Conservation (phyloP, 345 rosid genomes). For the Kernera saxatilis region DNA sequence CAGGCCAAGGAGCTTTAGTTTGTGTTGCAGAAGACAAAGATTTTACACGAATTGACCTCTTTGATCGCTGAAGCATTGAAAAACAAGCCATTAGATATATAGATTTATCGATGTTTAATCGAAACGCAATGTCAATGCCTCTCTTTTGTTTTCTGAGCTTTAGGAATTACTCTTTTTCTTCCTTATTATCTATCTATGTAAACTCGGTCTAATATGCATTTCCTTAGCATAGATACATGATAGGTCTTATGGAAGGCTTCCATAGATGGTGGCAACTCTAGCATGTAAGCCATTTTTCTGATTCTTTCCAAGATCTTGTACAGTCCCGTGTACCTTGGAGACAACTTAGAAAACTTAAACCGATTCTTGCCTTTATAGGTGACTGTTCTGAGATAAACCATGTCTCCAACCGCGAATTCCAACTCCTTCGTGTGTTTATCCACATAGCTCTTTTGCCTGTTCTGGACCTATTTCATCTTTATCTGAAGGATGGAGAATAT, state of each 20-base stretch:
- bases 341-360: too few species aligned
- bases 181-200: neutral
- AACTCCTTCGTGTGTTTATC: neutral
- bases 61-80: conserved; percentile 16
- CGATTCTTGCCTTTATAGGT: neutral
- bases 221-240: too few species aligned
- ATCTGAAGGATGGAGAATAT: too few species aligned
- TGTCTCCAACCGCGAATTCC: neutral
- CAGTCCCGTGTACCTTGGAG: too few species aligned
- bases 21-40: conserved; percentile 6
- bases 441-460: neutral
- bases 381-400: neutral
- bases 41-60: neutral
- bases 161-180: neutral
- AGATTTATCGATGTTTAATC: neutral
- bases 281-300: too few species aligned
- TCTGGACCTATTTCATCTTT: neutral
- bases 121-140: neutral
- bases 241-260: too few species aligned
- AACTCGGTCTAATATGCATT: too few species aligned
- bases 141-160: neutral
- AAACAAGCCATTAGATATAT: neutral
- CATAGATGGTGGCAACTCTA: too few species aligned
- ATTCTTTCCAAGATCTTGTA: too few species aligned
- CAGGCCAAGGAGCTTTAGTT: conserved; percentile 8